Percentiles rank a stretch among this genome's conserved stretches.
These are phyloP conservation scores for Boletus fagicola DNA, from an alignment of 768 basidiomycete genomes.

Conservation along the genomic window DNA sequence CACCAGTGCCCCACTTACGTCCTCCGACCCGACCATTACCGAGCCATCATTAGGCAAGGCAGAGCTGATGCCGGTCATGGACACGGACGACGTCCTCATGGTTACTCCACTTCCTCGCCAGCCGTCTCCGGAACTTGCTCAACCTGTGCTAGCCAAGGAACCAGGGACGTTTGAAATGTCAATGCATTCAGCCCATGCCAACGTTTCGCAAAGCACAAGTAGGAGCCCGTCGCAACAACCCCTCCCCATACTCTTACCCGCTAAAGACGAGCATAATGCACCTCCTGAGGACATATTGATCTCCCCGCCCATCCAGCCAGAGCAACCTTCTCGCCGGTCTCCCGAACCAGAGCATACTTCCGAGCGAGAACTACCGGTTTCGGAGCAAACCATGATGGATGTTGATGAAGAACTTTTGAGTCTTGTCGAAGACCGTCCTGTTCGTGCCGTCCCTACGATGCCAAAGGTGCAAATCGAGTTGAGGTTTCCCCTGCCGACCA, in stretches of 20 bases:
- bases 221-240: slow-evolving; percentile 18
- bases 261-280: slow-evolving; percentile 4
- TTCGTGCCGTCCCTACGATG: not conserved
- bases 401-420: slow-evolving; percentile 66
- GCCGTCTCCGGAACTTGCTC: slow-evolving; percentile 5
- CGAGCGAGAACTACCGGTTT: slow-evolving; percentile 3
- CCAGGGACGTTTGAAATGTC: not conserved
- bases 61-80: not conserved
- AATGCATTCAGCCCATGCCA: not conserved
- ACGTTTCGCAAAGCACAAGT: slow-evolving; percentile 4
- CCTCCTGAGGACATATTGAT: not conserved
- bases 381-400: slow-evolving; percentile 39
- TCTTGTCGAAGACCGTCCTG: slow-evolving; percentile 54
- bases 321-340: slow-evolving; percentile 10
- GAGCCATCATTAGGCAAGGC: not conserved
- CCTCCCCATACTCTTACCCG: not conserved
- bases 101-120: not conserved
- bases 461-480: slow-evolving; percentile 4
- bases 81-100: not conserved
- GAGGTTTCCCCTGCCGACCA: not conserved
- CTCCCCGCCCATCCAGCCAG: not conserved
- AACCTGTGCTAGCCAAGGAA: not conserved
- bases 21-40: slow-evolving; percentile 1
- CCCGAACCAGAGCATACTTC: slow-evolving; percentile 3
- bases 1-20: not conserved